phyloP scores from a whole-genome alignment of 169 alveolate genomes.

The Plasmodium berghei region DNA sequence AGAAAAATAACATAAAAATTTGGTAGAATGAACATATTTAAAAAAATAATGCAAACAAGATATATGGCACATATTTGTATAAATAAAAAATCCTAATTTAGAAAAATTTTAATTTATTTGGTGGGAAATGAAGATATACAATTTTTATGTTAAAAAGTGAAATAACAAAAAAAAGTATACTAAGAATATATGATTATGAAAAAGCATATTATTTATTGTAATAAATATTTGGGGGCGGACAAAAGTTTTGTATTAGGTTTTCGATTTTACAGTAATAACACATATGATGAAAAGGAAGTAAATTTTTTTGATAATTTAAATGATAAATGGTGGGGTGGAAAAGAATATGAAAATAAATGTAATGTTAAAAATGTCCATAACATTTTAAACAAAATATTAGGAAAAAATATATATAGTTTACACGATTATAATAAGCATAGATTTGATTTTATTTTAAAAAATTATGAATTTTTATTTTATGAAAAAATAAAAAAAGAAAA shows the following conservation, averaged over 20 bases:
- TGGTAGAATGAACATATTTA: too few relatives aligned
- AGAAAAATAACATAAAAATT: too few relatives aligned
- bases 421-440: conserved; percentile 55
- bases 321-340: conserved; percentile 40
- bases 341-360: conserved; percentile 11
- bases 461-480: conserved; percentile 39
- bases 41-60: too few relatives aligned
- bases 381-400: conserved; percentile 18
- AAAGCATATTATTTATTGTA: too few relatives aligned
- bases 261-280: conserved; percentile 10
- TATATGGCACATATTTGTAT: too few relatives aligned
- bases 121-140: too few relatives aligned
- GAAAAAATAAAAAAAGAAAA: conserved; percentile 16
- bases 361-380: neutral
- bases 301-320: conserved; percentile 16
- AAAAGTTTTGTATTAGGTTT: too few relatives aligned
- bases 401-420: conserved; percentile 37
- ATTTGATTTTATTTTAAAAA: conserved; percentile 28
- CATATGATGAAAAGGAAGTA: conserved; percentile 34
- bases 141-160: too few relatives aligned
- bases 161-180: too few relatives aligned
- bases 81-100: too few relatives aligned
- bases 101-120: too few relatives aligned
- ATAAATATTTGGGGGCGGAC: too few relatives aligned
- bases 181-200: neutral